phyloP scores from a whole-genome alignment of 2,329 filamentous ascomycete species.

The Sarocladium oryzae region DNA sequence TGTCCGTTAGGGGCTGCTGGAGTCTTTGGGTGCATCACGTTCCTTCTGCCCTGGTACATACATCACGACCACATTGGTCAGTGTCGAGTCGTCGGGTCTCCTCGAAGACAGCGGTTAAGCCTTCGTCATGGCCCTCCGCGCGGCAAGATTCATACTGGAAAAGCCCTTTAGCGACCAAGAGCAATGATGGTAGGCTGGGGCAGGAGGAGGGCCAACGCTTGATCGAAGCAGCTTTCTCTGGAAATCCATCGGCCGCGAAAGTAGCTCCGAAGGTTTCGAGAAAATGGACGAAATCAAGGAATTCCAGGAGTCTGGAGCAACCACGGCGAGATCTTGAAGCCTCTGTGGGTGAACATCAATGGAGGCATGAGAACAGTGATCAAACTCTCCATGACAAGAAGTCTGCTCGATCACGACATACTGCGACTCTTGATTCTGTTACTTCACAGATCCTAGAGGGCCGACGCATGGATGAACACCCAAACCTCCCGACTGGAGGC shows the following conservation, averaged over 20 bases:
- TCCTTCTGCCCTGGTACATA: slow-evolving; percentile 5
- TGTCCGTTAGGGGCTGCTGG: background rate
- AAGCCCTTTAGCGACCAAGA: background rate
- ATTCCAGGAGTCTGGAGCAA: too few relatives aligned
- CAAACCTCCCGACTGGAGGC: too few relatives aligned
- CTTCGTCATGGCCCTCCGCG: background rate
- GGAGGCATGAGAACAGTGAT: background rate
- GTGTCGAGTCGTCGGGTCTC: background rate
- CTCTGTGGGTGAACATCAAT: too few relatives aligned
- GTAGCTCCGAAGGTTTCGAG: background rate
- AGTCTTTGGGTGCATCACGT: background rate
- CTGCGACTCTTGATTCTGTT: too few relatives aligned
- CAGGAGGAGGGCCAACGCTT: slow-evolving; percentile 2
- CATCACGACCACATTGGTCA: background rate
- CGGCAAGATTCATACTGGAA: background rate
- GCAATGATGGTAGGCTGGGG: slow-evolving; percentile 2
- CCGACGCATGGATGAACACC: too few relatives aligned
- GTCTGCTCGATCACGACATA: too few relatives aligned
- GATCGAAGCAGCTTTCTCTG: background rate
- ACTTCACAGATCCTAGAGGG: too few relatives aligned
- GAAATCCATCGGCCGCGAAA: background rate
- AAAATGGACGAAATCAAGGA: background rate
- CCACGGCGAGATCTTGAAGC: too few relatives aligned
- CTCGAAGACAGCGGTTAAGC: background rate
- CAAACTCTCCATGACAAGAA: background rate